Percentiles rank a stretch among this genome's conserved stretches.
Evolutionary conservation across 345 rosid species (phyloP).

Genomic region (Rhodamnia rubescens): DNA sequence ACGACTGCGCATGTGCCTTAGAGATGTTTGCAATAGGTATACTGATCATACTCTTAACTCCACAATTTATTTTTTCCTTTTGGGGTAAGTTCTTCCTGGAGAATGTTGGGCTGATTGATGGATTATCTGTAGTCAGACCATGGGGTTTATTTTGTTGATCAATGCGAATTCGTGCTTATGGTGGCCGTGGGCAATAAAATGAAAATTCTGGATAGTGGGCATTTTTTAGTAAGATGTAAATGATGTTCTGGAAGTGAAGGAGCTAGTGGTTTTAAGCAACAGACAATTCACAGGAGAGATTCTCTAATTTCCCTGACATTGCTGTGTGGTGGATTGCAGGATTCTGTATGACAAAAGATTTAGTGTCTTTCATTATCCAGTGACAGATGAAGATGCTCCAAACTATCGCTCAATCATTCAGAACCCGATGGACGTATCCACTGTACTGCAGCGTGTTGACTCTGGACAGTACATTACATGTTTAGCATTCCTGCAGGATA

Average conservation of each 20-base stretch:
- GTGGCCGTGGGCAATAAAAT: not conserved
- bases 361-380: conserved; percentile 89
- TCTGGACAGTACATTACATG: conserved; percentile 79
- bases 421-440: conserved; percentile 92
- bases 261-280: not conserved
- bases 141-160: not conserved
- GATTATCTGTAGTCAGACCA: not conserved
- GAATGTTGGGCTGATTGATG: not conserved
- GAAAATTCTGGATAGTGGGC: not conserved
- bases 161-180: not conserved
- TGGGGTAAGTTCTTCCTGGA: not conserved
- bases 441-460: conserved; percentile 82
- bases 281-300: not conserved
- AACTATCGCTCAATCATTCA: conserved; percentile 79
- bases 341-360: conserved; percentile 82
- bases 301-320: not conserved
- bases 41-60: not conserved
- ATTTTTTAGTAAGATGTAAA: not conserved
- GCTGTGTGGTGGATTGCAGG: conserved; percentile 27
- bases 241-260: not conserved
- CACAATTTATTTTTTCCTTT: not conserved
- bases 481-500: conserved; percentile 74
- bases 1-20: conserved; percentile 93
- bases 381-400: conserved; percentile 94
- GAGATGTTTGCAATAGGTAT: conserved; percentile 98